Evolutionary conservation across 139 green algal genomes (phyloP), one percentile per base, ranked within the genome.

Genomic region (Micractinium conductrix): DNA sequence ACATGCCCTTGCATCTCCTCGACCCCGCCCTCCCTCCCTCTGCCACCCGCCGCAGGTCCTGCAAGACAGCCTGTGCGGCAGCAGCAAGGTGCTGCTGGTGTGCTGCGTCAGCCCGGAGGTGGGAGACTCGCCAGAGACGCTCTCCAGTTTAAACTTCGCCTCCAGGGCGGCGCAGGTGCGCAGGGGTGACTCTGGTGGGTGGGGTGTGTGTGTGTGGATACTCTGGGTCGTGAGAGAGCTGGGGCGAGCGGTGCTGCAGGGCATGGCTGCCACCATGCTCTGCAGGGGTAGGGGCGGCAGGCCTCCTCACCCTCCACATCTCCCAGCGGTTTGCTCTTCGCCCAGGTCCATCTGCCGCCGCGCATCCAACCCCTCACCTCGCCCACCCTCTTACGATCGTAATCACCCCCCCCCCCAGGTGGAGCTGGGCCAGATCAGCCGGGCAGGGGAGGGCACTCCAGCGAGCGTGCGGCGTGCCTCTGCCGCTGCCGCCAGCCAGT

Each of bases 131-230:
- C 71, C 40, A 0, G 93, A 96, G 71, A 94, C 92, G 1, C 74
- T 96, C 10, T 94, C 85, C 30, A 94, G 92, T 0, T 92, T 96
- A 68, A 93, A 92, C 84, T 96, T 96, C 88, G 93, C 93, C 1
- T 79, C 68, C 6, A 55, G 93, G 10, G 93, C 89, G 4, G 86
- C 86, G 1, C 73, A 79, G 45, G 83, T 87, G 35, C 24, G 48
- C 10, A 14, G 48, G 48, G n/a, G n/a, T n/a, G n/a, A n/a, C n/a
- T n/a, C n/a, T n/a, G n/a, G n/a, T n/a, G n/a, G n/a, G n/a, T n/a
- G n/a, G n/a, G n/a, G n/a, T n/a, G n/a, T n/a, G n/a, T n/a, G n/a
- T n/a, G n/a, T n/a, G n/a, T n/a, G n/a, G n/a, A n/a, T n/a, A n/a
- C n/a, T n/a, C n/a, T n/a, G n/a, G n/a, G n/a, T n/a, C n/a, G n/a